Evolutionary conservation across 1,284 basidiomycete genomes (phyloP), one percentile per base, ranked within the genome.

Genomic region (Moniliophthora roreri): DNA sequence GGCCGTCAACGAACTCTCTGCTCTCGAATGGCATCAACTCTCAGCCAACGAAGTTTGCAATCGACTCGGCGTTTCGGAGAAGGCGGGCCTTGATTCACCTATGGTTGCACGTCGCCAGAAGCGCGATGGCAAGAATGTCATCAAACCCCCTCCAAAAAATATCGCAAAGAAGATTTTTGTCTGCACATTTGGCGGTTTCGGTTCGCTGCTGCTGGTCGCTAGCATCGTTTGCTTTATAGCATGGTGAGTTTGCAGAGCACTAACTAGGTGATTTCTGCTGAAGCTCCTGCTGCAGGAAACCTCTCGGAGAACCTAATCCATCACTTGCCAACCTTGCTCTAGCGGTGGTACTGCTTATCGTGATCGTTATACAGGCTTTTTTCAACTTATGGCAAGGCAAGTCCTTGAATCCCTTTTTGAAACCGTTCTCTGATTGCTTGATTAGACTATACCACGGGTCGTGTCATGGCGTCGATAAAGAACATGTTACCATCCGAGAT

Each of bases 21-120:
- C 54, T 8, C 70, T 85, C 50, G 81, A 83, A 52, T 85, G 79
- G 78, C 84, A 85, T 60, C 72, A 65, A 40, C 65, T 83, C 15
- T 60, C 72, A 1, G 55, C 63, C 13, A 68, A 76, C 1, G 80
- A 82, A n/a, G 72, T 76, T 4, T 69, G 80, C 23, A 71, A 73
- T 51, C 71, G 80, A 15, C 73, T 84, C 45, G 72, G 72, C 21
- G 77, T 78, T 9, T 78, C 73, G 10, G 68, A 67, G 4, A 71
- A 69, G 36, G 62, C 65, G 1, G 83, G 83, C 8, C 69, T 85
- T 20, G 82, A 85, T 53, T 55, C 58, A 0, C 65, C 72, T 1
- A 80, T 82, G 60, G 79, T 76, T 34, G 67, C 72, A 38, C 73
- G 81, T 24, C 71, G 79, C 34, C 65, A 77, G 4, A 62, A 70